Percentiles rank a stretch among this genome's conserved stretches.
Conservation (phyloP, 495 filamentous ascomycete species). For the Darksidea phi region DNA sequence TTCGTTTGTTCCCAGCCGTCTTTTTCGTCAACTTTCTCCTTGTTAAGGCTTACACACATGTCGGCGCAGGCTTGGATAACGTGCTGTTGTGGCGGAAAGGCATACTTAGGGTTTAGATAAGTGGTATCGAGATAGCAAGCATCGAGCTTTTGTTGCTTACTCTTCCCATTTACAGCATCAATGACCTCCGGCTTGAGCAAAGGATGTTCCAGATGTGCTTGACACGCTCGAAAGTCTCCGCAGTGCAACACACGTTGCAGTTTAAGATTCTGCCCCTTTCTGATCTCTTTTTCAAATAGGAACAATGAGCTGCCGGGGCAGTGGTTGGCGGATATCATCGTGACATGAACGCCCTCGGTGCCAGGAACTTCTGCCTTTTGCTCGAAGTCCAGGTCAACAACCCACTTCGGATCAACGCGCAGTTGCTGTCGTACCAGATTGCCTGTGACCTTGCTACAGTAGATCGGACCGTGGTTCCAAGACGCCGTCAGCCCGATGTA, state of each 20-base stretch:
- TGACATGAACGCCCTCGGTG: constrained; percentile 78
- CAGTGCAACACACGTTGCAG: constrained; percentile 85
- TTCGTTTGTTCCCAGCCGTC: constrained; percentile 55
- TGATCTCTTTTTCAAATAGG: constrained; percentile 78
- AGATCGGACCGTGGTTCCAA: constrained; percentile 94
- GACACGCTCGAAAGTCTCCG: constrained; percentile 90
- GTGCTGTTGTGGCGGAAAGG: constrained; percentile 83
- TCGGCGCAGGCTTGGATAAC: constrained; percentile 86
- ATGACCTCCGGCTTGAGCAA: constrained; percentile 71
- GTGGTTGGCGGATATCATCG: constrained; percentile 95
- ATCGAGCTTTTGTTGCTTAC: constrained; percentile 81
- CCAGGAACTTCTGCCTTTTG: constrained; percentile 72
- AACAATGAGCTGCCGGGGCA: constrained; percentile 94
- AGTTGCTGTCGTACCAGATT: constrained; percentile 87
- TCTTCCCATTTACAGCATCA: constrained; percentile 65
- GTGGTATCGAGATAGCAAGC: constrained; percentile 96
- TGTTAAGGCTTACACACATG: constrained; percentile 73
- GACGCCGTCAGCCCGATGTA: constrained; percentile 85
- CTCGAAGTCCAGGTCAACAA: constrained; percentile 86
- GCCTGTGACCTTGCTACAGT: constrained; percentile 87
- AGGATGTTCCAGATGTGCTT: constrained; percentile 81
- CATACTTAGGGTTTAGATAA: constrained; percentile 92
- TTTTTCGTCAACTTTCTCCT: constrained; percentile 52
- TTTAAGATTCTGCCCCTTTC: constrained; percentile 56
- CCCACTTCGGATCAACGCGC: constrained; percentile 78